Base-by-base conservation (phyloP, 83 land plant species). In the Picea abies region DNA sequence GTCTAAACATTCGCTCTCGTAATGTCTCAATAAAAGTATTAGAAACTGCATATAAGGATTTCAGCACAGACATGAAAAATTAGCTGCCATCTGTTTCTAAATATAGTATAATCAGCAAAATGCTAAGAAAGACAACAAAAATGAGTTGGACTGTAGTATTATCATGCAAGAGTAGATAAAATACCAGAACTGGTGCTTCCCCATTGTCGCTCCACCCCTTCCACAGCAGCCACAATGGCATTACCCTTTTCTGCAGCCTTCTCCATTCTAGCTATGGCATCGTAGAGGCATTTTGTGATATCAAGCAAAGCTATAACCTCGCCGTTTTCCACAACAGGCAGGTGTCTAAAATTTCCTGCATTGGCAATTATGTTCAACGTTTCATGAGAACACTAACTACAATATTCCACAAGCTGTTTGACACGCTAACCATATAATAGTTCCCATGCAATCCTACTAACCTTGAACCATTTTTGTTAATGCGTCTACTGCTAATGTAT, bases 221-320 rank as follows among this genome's bases (percentile, higher is more conserved):
- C 93, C 82, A 95, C 95, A 79, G 98, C 95, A 80, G 98, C 96
- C 61, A 91, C 95, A 83, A 95, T 94, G 29, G 98, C 96, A 84
- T 89, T 93, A 41, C 96, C 98, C 62, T 94, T 92, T 81, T 95
- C 98, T 41, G 96, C 93, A 66, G 93, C 93, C 79, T 89, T 92
- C 79, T 95, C 98, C 98, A 94, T 90, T 35, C 92, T 84, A 32
- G 96, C 91, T 84, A 94, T 95, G 32, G 95, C 98, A 95, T 95
- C 98, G 86, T 95, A 94, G 52, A 96, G 89, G 83, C 97, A 94
- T 83, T 93, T 96, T 20, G 96, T 93, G 83, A 96, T 96, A 76
- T 94, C 97, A 83, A 96, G 89, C 72, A 96, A 85, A n/a, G 99
- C 99, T 84, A 96, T 84, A 22, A 96, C 99, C 84, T 96, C 99